phyloP scores from a whole-genome alignment of 2,329 filamentous ascomycete genomes.

The Neonectria coccinea region DNA sequence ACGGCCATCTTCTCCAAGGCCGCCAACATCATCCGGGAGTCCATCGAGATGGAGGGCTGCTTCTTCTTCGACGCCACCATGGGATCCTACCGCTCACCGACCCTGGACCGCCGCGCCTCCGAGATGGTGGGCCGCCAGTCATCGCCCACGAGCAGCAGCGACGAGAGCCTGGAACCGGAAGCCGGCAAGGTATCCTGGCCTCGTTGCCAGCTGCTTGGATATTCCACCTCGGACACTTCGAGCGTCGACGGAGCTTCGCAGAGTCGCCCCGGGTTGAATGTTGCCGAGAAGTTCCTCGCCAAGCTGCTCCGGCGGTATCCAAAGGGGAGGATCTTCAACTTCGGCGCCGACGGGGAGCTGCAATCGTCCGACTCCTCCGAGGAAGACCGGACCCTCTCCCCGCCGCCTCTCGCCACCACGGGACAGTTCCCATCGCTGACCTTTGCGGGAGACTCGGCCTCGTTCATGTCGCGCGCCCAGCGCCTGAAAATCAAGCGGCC shows the following conservation, averaged over 20 bases:
- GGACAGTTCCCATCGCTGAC: not conserved
- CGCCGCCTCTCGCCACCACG: not conserved
- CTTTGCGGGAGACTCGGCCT: not conserved
- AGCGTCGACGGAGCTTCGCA: constrained; percentile 48
- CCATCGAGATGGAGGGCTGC: constrained; percentile 56
- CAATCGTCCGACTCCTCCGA: constrained; percentile 48
- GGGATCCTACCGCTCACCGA: not conserved
- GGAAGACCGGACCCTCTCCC: constrained; percentile 21
- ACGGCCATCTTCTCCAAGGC: constrained; percentile 56
- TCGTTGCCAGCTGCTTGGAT: constrained; percentile 52
- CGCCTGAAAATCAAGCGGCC: constrained; percentile 17
- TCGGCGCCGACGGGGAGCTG: constrained; percentile 53
- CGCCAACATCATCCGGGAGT: constrained; percentile 56
- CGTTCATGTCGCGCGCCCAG: not conserved
- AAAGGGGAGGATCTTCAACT: constrained; percentile 59
- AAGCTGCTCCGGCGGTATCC: constrained; percentile 59
- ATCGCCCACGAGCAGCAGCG: constrained; percentile 38
- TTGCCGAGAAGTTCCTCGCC: constrained; percentile 52
- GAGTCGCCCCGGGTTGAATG: constrained; percentile 21
- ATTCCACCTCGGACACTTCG: constrained; percentile 50
- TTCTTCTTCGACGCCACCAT: constrained; percentile 51
- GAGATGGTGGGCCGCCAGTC: constrained; percentile 31
- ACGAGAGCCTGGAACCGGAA: constrained; percentile 27
- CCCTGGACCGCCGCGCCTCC: not conserved
- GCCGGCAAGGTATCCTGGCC: constrained; percentile 14